Evolutionary conservation across 2,329 filamentous ascomycete genomes (phyloP), one percentile per base, ranked within the genome.

Genomic region (Harringtonia lauricola): DNA sequence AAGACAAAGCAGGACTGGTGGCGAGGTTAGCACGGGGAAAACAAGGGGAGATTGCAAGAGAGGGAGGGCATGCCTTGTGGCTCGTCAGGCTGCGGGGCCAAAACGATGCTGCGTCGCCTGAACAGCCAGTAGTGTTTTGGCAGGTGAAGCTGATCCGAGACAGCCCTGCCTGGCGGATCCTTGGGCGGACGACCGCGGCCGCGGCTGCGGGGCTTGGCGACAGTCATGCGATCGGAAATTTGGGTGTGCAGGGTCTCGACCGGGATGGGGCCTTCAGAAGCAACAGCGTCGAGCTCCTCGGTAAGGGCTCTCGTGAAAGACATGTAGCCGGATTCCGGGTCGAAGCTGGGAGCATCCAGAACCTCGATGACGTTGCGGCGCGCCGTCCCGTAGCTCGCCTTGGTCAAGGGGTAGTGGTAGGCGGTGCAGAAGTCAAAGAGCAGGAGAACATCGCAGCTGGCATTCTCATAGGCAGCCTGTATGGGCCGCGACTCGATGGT

Each of bases 171-270:
- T 4, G 24, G 37, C 2, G 42, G 40, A 14, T 52, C 50, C 36
- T 51, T 51, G 15, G 47, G 47, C 0, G 49, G 49, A 1, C 49
- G 44, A 15, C 49, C 50, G 13, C 46, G 44, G 17, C 49, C 50
- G 13, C 46, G 46, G 6, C 45, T 44, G 18, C 47, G 43, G 3
- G 47, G 51, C 22, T 39, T 49, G 8, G 35, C 18, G 1, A 37
- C 13, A 17, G 42, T 30, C 42, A 53, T 47, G 15, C 51, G 51
- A 8, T 26, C 31, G 14, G 39, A 13, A 8, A 51, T 33, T 12
- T 39, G 41, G 1, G 22, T 15, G 33, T 41, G 36, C 18, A 53
- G 22, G 8, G 39, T 19, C 13, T 46, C 47, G 19, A 49, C 42
- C 3, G 7, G 6, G 2, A 49, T 7, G 8, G 46, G 39, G 9